Evolutionary conservation across 106 monocot species (phyloP).

Genomic region (Hemerocallis citrina): DNA sequence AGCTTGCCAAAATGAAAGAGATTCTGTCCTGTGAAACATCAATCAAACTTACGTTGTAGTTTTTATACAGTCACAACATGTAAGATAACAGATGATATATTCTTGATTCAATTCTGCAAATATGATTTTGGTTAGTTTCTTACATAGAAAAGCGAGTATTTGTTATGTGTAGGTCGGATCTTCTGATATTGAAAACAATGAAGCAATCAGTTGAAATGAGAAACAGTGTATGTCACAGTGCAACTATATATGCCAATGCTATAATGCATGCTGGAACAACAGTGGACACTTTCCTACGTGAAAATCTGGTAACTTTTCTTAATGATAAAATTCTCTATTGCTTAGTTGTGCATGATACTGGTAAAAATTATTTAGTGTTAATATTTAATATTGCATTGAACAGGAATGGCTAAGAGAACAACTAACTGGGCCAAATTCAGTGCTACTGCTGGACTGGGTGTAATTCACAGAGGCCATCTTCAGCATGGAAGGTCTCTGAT

Average conservation of each 20-base stretch:
- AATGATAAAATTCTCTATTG: too few species aligned
- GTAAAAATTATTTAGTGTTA: too few species aligned
- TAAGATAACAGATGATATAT: slow-evolving; percentile 13
- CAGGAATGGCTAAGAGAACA: slow-evolving; percentile 98
- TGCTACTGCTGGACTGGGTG: slow-evolving; percentile 95
- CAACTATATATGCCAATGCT: slow-evolving; percentile 97
- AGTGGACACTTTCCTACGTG: slow-evolving; percentile 94
- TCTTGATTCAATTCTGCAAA: too few species aligned
- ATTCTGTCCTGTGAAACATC: slow-evolving; percentile 91
- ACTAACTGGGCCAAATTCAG: slow-evolving; percentile 99
- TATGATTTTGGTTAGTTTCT: background rate
- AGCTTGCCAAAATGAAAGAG: slow-evolving; percentile 63
- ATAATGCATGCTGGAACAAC: slow-evolving; percentile 99
- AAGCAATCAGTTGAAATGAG: slow-evolving; percentile 99
- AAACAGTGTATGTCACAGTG: slow-evolving; percentile 99
- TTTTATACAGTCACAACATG: slow-evolving; percentile 94
- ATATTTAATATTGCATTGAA: too few species aligned
- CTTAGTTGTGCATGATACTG: too few species aligned
- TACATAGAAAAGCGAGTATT: background rate
- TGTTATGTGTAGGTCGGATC: slow-evolving; percentile 74
- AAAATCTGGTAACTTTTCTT: slow-evolving; percentile 57
- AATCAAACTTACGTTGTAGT: slow-evolving; percentile 90
- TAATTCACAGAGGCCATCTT: slow-evolving; percentile 96
- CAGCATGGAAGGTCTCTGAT: slow-evolving; percentile 95
- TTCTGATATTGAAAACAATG: slow-evolving; percentile 92